Conservation (phyloP, 305 asterid species). For the Rubia tinctorum region DNA sequence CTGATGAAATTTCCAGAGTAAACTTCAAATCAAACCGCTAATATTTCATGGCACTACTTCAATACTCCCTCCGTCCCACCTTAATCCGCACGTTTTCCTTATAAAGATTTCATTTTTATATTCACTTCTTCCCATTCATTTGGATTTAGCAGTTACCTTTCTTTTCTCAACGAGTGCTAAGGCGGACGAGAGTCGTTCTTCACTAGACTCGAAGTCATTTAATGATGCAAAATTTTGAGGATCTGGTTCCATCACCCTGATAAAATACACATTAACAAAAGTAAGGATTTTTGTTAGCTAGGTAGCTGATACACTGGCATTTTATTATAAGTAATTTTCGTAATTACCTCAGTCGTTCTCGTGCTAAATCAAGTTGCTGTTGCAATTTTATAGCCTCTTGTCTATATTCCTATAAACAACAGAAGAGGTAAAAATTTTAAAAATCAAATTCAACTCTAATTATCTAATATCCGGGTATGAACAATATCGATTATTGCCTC, state of each 20-base stretch:
- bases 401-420: slow-evolving; percentile 3
- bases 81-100: no score
- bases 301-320: background rate
- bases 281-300: background rate
- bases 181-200: slow-evolving; percentile 15
- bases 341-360: slow-evolving; percentile 13
- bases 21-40: no score
- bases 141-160: slow-evolving; percentile 8
- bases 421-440: background rate
- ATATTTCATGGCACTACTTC: no score
- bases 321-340: background rate
- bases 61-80: no score
- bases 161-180: slow-evolving; percentile 16
- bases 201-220: slow-evolving; percentile 18
- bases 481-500: background rate
- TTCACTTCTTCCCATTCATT: no score
- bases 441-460: background rate
- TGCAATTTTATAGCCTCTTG: slow-evolving; percentile 21
- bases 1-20: background rate
- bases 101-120: no score
- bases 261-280: background rate
- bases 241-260: slow-evolving; percentile 19
- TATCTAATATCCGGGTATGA: background rate
- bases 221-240: slow-evolving; percentile 19
- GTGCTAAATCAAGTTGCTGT: slow-evolving; percentile 19